Percentiles rank a stretch among this genome's conserved stretches.
Evolutionary conservation across 768 basidiomycete genomes (phyloP).

Genomic region (Russula virescens): DNA sequence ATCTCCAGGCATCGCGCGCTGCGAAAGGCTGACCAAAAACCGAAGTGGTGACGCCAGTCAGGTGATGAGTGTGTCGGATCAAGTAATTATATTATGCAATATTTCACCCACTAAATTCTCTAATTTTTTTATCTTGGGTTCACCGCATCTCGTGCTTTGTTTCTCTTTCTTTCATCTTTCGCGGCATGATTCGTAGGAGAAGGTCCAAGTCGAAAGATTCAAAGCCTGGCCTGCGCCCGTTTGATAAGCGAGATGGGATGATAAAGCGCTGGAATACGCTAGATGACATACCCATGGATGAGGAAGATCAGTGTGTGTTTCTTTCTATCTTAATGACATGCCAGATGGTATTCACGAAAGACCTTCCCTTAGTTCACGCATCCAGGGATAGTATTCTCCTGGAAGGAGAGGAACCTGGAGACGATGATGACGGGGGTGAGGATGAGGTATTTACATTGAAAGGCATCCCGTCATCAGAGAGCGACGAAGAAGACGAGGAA

Average conservation of each 20-base stretch:
- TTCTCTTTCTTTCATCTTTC: not conserved
- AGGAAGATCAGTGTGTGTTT: slow-evolving; percentile 70
- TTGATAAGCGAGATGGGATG: slow-evolving; percentile 46
- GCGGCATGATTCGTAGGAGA: slow-evolving; percentile 17
- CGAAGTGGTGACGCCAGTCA: slow-evolving; percentile 52
- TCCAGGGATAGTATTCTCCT: slow-evolving; percentile 74
- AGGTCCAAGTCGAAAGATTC: slow-evolving; percentile 5
- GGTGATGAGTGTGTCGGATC: not conserved
- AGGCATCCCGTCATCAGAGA: slow-evolving; percentile 43
- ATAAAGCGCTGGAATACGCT: slow-evolving; percentile 62
- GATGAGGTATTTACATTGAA: slow-evolving; percentile 79
- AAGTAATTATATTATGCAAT: slow-evolving; percentile 9
- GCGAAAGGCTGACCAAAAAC: slow-evolving; percentile 53
- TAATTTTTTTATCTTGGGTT: not conserved
- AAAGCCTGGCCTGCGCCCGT: slow-evolving; percentile 38
- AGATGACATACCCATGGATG: slow-evolving; percentile 68
- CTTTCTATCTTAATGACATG: not conserved
- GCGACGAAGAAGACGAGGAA: slow-evolving; percentile 44
- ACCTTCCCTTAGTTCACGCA: slow-evolving; percentile 51
- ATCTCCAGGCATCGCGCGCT: slow-evolving; percentile 61
- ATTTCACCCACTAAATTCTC: too few relatives aligned
- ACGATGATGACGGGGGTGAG: slow-evolving; percentile 54
- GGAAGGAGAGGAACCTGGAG: slow-evolving; percentile 47
- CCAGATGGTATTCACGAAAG: not conserved
- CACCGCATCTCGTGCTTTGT: not conserved